phyloP scores from a whole-genome alignment of 306 rosid species.

The Gillenia trifoliata region DNA sequence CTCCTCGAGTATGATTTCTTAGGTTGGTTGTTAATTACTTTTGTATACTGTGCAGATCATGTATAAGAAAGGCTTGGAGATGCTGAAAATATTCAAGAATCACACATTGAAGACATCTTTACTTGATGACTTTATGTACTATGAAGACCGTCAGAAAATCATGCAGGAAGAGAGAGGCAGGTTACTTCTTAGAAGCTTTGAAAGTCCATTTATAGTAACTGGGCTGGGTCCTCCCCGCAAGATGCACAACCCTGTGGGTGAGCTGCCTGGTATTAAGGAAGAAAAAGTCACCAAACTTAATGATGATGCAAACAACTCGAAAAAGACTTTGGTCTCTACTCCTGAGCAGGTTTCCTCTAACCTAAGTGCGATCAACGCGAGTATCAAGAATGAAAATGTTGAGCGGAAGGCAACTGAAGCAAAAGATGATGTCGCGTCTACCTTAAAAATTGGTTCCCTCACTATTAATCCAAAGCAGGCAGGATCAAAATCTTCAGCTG shows the following conservation, averaged over 20 bases:
- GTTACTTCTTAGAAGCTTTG: conserved; percentile 40
- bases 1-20: neutral
- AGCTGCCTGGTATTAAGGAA: conserved; percentile 25
- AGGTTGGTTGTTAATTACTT: conserved; percentile 6
- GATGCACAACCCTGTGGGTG: conserved; percentile 40
- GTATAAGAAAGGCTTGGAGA: conserved; percentile 69
- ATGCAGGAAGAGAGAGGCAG: conserved; percentile 85
- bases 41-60: conserved; percentile 54
- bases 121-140: conserved; percentile 81
- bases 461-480: conserved; percentile 43
- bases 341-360: conserved; percentile 32
- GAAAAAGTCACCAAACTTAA: conserved; percentile 30
- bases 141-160: conserved; percentile 88
- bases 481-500: conserved; percentile 31
- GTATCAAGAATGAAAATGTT: conserved; percentile 23
- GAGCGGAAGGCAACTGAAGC: conserved; percentile 20
- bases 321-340: conserved; percentile 23
- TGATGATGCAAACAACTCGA: conserved; percentile 27
- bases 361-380: conserved; percentile 14
- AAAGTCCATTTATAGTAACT: conserved; percentile 41
- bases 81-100: conserved; percentile 75
- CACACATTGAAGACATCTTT: conserved; percentile 73
- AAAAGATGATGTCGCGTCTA: conserved; percentile 36
- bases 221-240: conserved; percentile 47
- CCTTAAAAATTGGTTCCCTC: conserved; percentile 61